Evolutionary conservation across 305 asterid genomes (phyloP), one percentile per base, ranked within the genome.

Genomic region (Ajuga reptans): DNA sequence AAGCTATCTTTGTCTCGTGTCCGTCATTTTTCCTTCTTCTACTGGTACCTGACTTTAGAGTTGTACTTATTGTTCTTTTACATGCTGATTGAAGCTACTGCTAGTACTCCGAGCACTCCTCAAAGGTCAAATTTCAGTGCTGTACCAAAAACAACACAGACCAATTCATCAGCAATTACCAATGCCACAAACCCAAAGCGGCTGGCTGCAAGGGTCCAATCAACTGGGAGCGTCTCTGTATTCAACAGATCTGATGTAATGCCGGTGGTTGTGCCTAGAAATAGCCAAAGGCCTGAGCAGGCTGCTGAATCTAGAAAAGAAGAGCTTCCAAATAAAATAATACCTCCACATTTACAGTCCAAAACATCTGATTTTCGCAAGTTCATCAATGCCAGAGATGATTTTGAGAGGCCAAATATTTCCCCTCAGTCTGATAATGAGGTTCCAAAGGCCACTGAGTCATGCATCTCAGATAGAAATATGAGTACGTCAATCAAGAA

Each of bases 241-340:
- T 78, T 84, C 84, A 82, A 69, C 74, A 83, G 88, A 77, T 83
- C 95, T 70, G 99, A 91, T 67, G 88, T 79, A 50, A 66, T 83
- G 39, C 97, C 93, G 34, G 88, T 91, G 15, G 42, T 94, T 76
- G 96, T 91, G 60, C 96, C 99, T 54, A 84, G 96, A 83, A 82
- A 83, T 81, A 85, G 83, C 79, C 74, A 80, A 50, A 84, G 84
- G 82, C 66, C 75, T 46, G 97, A 92, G 76, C 92, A 81, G 75
- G 79, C 87, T 76, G 76, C 82, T 68, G 99, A 94, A 82, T 78
- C 84, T 37, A 89, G 86, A 81, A 94, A 84, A 81, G 99, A 87
- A 65, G 99, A 89, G 62, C 71, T 75, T 75, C 72, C 85, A 37
- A 79, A 72, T 53, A 91, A 88, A 81, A 71, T 86, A 45, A 66